Evolutionary conservation across 148 eudicot genomes (phyloP).

Genomic region (Arctostaphylos glauca): DNA sequence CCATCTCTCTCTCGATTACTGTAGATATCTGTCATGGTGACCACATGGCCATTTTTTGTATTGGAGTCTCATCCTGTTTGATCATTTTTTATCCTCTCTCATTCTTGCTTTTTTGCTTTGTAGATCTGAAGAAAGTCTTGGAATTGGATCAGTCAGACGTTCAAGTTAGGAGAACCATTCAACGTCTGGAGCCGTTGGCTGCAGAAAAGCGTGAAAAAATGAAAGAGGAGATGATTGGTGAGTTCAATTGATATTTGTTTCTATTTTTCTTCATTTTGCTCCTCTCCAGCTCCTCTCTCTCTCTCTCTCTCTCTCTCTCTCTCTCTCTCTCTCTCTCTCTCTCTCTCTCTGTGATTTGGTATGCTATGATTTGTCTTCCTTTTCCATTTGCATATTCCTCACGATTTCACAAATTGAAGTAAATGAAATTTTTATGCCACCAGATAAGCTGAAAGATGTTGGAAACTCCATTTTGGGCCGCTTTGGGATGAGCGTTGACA

Average conservation of each 20-base stretch:
- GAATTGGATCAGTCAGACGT: constrained; percentile 79
- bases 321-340: background rate
- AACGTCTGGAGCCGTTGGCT: constrained; percentile 86
- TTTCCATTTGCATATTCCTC: background rate
- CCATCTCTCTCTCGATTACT: background rate
- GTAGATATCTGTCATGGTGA: background rate
- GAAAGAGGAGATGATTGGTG: constrained; percentile 98
- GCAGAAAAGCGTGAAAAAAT: constrained; percentile 84
- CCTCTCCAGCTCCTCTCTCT: background rate
- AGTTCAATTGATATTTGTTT: background rate
- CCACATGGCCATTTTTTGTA: background rate
- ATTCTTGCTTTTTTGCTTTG: constrained; percentile 8
- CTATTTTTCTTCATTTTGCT: background rate
- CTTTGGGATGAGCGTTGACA: constrained; percentile 95
- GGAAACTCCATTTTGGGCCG: constrained; percentile 86
- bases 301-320: background rate
- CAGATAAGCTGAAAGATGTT: constrained; percentile 90
- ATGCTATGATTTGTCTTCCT: background rate
- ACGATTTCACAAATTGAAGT: background rate
- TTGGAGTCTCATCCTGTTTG: background rate
- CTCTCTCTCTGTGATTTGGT: background rate
- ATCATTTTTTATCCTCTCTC: background rate
- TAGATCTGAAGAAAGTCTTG: constrained; percentile 80
- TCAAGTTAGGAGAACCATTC: constrained; percentile 72
- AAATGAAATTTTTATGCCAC: constrained; percentile 1